Conservation (phyloP, 805 yeast genomes). For the Brettanomyces anomalus region DNA sequence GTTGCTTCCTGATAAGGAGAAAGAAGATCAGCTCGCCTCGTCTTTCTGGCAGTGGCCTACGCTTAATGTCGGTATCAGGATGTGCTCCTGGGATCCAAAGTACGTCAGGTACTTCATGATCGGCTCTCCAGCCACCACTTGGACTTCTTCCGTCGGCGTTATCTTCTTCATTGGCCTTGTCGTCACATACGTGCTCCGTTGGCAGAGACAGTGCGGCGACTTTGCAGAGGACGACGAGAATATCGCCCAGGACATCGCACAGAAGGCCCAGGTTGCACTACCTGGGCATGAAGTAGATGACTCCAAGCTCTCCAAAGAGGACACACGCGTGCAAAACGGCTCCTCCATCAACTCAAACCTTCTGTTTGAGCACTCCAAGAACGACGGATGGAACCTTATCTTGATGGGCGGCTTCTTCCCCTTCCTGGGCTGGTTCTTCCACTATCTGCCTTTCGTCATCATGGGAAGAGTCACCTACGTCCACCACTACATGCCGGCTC, state of each 20-base stretch:
- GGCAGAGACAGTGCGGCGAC: conserved; percentile 74
- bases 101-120: conserved; percentile 55
- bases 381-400: conserved; percentile 20
- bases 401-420: conserved; percentile 72
- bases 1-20: conserved; percentile 68
- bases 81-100: conserved; percentile 62
- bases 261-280: too few species aligned
- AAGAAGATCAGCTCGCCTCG: conserved; percentile 62
- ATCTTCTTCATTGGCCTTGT: conserved; percentile 40
- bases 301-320: too few species aligned
- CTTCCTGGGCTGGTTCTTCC: conserved; percentile 83
- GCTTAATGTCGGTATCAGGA: conserved; percentile 63
- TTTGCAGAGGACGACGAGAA: conserved; percentile 29
- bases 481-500: conserved; percentile 93
- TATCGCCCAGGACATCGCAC: too few species aligned
- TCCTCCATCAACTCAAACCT: background rate
- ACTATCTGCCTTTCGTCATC: conserved; percentile 77
- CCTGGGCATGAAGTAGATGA: conserved; percentile 10
- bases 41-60: conserved; percentile 87
- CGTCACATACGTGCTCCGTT: conserved; percentile 49
- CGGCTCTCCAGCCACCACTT: conserved; percentile 73
- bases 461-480: conserved; percentile 97
- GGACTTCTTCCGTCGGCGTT: conserved; percentile 60
- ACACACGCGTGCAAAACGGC: too few species aligned
- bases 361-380: background rate